Conservation (phyloP, 129 eudicot species). For the Kitagawia praeruptora region DNA sequence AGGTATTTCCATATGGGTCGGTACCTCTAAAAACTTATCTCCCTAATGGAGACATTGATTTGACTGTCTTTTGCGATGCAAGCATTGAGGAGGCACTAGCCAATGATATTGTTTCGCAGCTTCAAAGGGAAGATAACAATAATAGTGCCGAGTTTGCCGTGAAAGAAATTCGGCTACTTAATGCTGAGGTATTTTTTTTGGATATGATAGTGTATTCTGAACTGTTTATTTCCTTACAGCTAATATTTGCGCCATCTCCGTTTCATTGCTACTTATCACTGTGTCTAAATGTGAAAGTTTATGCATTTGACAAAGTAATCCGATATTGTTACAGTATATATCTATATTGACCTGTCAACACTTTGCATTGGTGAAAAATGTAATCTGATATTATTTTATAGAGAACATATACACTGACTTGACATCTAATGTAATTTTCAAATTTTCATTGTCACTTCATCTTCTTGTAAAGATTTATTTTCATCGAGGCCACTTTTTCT, state of each 20-base stretch:
- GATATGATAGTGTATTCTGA: neutral
- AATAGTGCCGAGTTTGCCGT: neutral
- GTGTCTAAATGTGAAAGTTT: neutral
- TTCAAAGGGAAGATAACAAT: slow-evolving; percentile 52
- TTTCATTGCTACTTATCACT: neutral
- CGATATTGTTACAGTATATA: no score
- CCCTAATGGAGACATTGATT: slow-evolving; percentile 79
- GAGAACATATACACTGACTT: neutral
- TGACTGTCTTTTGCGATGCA: slow-evolving; percentile 67
- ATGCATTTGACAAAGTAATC: no score
- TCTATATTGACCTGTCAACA: no score
- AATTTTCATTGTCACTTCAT: neutral
- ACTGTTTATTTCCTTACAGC: neutral
- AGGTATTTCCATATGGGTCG: no score
- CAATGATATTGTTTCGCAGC: slow-evolving; percentile 43
- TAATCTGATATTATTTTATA: no score
- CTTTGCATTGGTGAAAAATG: no score
- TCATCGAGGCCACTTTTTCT: neutral
- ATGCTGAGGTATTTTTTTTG: slow-evolving; percentile 51
- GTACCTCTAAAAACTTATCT: no score
- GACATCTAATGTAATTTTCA: neutral
- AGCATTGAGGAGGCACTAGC: slow-evolving; percentile 45
- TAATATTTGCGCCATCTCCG: neutral
- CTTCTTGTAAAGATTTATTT: neutral
- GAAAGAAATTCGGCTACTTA: slow-evolving; percentile 69